A percentile compares a stretch with the other conserved stretches of the same genome.
These are phyloP conservation scores for Lindgomyces ingoldianus DNA, from an alignment of 495 filamentous ascomycete species.

Conservation along the genomic window DNA sequence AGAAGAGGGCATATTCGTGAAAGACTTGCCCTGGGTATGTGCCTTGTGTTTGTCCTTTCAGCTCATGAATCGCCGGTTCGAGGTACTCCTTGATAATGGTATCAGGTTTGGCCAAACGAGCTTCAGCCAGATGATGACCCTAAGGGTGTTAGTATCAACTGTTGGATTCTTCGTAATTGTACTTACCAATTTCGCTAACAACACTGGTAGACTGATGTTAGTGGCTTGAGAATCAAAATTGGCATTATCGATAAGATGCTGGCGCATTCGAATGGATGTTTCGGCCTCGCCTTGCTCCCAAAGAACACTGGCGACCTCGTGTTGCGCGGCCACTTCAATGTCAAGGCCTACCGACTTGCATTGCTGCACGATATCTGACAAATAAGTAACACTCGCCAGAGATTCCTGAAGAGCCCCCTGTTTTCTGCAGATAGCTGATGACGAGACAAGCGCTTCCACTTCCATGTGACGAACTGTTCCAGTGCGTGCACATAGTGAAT, in stretches of 20 bases:
- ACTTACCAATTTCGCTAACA: constrained; percentile 80
- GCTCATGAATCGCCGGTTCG: constrained; percentile 74
- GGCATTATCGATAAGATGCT: constrained; percentile 54
- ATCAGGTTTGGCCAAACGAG: constrained; percentile 89
- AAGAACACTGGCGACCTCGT: constrained; percentile 83
- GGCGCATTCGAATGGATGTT: constrained; percentile 86
- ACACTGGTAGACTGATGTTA: constrained; percentile 53
- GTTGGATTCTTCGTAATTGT: background rate
- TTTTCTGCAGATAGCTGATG: constrained; percentile 70
- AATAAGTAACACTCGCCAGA: constrained; percentile 74
- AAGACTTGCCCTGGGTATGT: constrained; percentile 83
- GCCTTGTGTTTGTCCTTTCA: constrained; percentile 68
- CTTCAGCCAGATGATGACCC: constrained; percentile 86
- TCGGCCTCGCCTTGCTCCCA: constrained; percentile 94
- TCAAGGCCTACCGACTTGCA: constrained; percentile 69
- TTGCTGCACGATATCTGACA: constrained; percentile 68
- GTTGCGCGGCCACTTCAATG: constrained; percentile 69
- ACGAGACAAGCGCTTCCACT: constrained; percentile 68
- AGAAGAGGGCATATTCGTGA: constrained; percentile 92
- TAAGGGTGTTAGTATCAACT: constrained; percentile 38
- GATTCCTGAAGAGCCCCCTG: constrained; percentile 85
- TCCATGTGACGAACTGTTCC: constrained; percentile 70
- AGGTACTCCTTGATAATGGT: constrained; percentile 83
- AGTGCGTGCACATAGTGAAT: constrained; percentile 55
- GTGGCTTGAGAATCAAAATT: constrained; percentile 26